Evolutionary conservation across 371 early-diverging fungal species (phyloP).

Genomic region (Mucor circinelloides): DNA sequence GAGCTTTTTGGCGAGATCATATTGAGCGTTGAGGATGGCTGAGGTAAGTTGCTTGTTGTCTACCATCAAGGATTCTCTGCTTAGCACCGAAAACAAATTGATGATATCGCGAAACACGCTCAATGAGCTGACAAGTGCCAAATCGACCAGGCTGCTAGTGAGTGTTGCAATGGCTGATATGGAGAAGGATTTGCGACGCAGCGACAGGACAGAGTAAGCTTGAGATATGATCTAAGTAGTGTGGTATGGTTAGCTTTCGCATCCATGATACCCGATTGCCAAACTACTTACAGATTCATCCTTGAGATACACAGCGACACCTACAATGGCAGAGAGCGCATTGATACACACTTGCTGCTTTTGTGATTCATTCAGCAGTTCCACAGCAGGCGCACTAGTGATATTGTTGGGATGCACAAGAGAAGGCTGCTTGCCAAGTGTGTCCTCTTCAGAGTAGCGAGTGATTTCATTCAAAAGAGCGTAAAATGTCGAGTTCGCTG

Average conservation of each 20-base stretch:
- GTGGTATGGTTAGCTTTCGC: neutral
- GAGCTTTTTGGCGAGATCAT: slow-evolving; percentile 56
- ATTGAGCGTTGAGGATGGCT: slow-evolving; percentile 35
- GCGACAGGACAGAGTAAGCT: slow-evolving; percentile 63
- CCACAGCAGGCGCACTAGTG: slow-evolving; percentile 31
- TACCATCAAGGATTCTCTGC: slow-evolving; percentile 42
- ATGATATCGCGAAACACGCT: slow-evolving; percentile 58
- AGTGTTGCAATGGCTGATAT: slow-evolving; percentile 52
- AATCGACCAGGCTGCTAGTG: slow-evolving; percentile 57
- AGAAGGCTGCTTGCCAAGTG: neutral
- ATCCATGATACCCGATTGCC: neutral
- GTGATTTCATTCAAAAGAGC: slow-evolving; percentile 58
- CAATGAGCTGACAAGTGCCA: slow-evolving; percentile 60
- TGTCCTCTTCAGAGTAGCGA: slow-evolving; percentile 40
- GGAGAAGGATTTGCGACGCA: slow-evolving; percentile 58
- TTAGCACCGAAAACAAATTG: slow-evolving; percentile 52
- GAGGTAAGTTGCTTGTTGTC: slow-evolving; percentile 51
- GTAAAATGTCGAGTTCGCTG: slow-evolving; percentile 60
- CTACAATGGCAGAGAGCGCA: slow-evolving; percentile 64
- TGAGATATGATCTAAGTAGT: slow-evolving; percentile 55
- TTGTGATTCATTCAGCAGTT: slow-evolving; percentile 47
- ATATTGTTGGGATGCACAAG: slow-evolving; percentile 26
- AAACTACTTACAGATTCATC: slow-evolving; percentile 53
- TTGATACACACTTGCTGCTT: slow-evolving; percentile 60
- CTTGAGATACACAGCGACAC: slow-evolving; percentile 62